Percentiles rank a stretch among this genome's conserved stretches.
These are phyloP conservation scores for Phoenix roebelenii DNA, from an alignment of 176 grass and related monocot genomes.

Conservation along the genomic window DNA sequence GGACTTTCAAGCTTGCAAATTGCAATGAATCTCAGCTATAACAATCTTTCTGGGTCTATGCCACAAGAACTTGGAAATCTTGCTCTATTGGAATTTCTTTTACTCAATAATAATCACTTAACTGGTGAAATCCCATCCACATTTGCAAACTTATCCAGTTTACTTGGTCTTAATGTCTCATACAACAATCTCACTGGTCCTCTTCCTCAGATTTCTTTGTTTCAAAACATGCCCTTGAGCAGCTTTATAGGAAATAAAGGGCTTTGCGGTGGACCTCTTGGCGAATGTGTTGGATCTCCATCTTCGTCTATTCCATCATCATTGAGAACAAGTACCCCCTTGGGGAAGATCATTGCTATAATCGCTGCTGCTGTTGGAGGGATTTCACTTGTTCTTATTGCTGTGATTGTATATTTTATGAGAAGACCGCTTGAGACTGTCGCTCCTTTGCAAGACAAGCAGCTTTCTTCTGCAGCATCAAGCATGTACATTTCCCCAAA, in stretches of 20 bases:
- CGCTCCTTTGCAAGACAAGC: slow-evolving; percentile 74
- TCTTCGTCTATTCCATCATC: slow-evolving; percentile 24
- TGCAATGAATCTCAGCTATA: slow-evolving; percentile 92
- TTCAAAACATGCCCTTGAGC: slow-evolving; percentile 63
- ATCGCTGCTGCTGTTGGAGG: slow-evolving; percentile 81
- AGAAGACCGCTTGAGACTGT: slow-evolving; percentile 81
- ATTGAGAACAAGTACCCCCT: slow-evolving; percentile 20
- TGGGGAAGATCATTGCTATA: slow-evolving; percentile 79
- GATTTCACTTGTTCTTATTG: slow-evolving; percentile 92
- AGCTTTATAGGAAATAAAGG: slow-evolving; percentile 90
- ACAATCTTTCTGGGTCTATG: slow-evolving; percentile 63
- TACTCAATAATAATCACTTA: slow-evolving; percentile 79
- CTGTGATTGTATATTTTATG: slow-evolving; percentile 68
- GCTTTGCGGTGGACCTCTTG: slow-evolving; percentile 85
- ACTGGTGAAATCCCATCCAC: slow-evolving; percentile 86
- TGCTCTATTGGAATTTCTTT: slow-evolving; percentile 61
- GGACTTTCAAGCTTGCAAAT: slow-evolving; percentile 87
- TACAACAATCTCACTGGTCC: slow-evolving; percentile 81
- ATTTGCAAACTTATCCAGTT: slow-evolving; percentile 83
- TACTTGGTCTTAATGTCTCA: slow-evolving; percentile 81
- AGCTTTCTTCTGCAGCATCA: slow-evolving; percentile 30
- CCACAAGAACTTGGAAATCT: slow-evolving; percentile 90
- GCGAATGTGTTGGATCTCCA: slow-evolving; percentile 43
- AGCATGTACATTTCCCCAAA: slow-evolving; percentile 58
- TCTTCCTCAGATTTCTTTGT: slow-evolving; percentile 53